Percentiles rank a stretch among this genome's conserved stretches.
Conservation (phyloP, 495 filamentous ascomycete species). For the Talaromyces wortmannii region DNA sequence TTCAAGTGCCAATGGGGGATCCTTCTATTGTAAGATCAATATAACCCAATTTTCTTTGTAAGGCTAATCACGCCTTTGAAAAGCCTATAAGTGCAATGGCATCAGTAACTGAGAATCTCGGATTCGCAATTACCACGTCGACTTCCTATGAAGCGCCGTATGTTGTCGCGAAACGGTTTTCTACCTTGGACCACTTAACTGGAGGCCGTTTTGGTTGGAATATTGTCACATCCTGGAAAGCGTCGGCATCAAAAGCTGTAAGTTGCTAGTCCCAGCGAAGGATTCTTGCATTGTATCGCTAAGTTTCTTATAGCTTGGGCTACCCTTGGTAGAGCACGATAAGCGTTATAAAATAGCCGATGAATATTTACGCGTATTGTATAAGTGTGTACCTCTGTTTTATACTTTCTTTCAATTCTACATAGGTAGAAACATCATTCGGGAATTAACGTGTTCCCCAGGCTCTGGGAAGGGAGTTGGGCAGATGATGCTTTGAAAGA, state of each 20-base stretch:
- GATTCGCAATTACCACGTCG: constrained; percentile 44
- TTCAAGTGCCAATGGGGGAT: constrained; percentile 28
- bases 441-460: neutral
- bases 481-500: constrained; percentile 49
- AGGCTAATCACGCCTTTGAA: neutral
- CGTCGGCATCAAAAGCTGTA: constrained; percentile 39
- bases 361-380: constrained; percentile 53
- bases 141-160: constrained; percentile 54
- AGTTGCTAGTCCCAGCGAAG: constrained; percentile 25
- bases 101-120: constrained; percentile 45
- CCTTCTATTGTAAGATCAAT: constrained; percentile 21
- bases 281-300: neutral
- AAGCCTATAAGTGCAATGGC: constrained; percentile 45
- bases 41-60: no score
- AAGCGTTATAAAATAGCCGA: constrained; percentile 51
- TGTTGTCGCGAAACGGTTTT: constrained; percentile 48
- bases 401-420: neutral
- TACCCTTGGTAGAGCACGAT: constrained; percentile 28
- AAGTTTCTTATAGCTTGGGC: neutral
- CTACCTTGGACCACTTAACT: constrained; percentile 53
- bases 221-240: constrained; percentile 53
- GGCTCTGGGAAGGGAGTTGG: constrained; percentile 50
- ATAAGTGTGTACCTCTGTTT: constrained; percentile 25
- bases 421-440: neutral
- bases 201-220: constrained; percentile 52